These are phyloP conservation scores for Canavalia ensiformis DNA, from an alignment of 306 rosid species.

Conservation along the genomic window DNA sequence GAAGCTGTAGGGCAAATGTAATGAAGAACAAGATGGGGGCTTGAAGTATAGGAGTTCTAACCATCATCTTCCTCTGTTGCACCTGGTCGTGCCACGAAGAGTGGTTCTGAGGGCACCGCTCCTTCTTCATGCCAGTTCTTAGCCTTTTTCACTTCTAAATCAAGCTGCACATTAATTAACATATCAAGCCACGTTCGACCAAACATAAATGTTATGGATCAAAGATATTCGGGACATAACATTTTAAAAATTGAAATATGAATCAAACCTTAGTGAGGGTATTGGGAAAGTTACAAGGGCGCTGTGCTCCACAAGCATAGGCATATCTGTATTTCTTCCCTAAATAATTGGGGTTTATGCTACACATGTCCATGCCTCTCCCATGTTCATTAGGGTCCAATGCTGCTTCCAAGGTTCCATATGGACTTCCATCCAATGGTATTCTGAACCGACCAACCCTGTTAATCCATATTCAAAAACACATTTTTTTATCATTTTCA, in stretches of 20 bases:
- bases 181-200: constrained; percentile 23
- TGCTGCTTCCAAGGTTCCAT: constrained; percentile 82
- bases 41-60: constrained; percentile 39
- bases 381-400: constrained; percentile 93
- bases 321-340: constrained; percentile 89
- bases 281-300: constrained; percentile 98
- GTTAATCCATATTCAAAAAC: constrained; percentile 13
- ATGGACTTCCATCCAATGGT: constrained; percentile 80
- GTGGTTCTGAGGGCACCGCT: constrained; percentile 88
- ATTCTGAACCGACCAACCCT: constrained; percentile 93
- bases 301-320: constrained; percentile 94
- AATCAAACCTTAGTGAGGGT: constrained; percentile 80
- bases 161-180: constrained; percentile 61
- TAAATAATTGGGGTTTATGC: constrained; percentile 76
- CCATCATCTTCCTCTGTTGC: constrained; percentile 97
- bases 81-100: constrained; percentile 89
- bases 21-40: constrained; percentile 10
- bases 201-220: neutral
- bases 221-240: constrained; percentile 4
- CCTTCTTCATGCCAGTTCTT: constrained; percentile 89
- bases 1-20: constrained; percentile 2
- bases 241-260: neutral
- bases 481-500: constrained; percentile 6
- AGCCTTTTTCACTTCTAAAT: constrained; percentile 70
- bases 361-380: constrained; percentile 95